Percentiles rank a stretch among this genome's conserved stretches.
Conservation (phyloP, 2,329 filamentous ascomycete species). For the Byssochlamys sp. region DNA sequence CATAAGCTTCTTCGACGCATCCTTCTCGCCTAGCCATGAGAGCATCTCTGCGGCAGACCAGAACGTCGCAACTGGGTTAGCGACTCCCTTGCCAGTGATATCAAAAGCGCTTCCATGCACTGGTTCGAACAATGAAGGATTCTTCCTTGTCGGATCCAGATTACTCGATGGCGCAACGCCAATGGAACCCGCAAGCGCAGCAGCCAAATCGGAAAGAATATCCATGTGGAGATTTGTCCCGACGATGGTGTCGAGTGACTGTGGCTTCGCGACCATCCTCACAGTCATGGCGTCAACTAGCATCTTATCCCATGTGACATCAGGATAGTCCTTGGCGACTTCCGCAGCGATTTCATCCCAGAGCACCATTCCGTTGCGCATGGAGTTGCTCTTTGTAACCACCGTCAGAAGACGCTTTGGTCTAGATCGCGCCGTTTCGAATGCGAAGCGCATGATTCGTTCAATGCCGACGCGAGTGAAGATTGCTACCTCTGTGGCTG, state of each 20-base stretch:
- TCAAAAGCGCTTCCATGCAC: conserved; percentile 50
- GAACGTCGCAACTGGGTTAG: conserved; percentile 52
- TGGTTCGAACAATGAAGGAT: conserved; percentile 49
- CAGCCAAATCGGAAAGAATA: conserved; percentile 55
- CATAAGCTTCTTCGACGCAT: conserved; percentile 46
- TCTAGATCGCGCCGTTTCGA: conserved; percentile 49
- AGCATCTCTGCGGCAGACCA: conserved; percentile 58
- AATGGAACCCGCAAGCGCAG: conserved; percentile 54
- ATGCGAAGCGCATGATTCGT: conserved; percentile 54
- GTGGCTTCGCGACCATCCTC: conserved; percentile 53
- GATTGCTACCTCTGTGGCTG: conserved; percentile 53
- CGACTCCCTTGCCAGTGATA: conserved; percentile 49
- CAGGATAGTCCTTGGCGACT: conserved; percentile 49
- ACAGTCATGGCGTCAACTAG: conserved; percentile 59
- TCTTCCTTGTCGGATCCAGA: conserved; percentile 47
- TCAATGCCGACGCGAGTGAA: conserved; percentile 54
- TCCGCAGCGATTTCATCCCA: conserved; percentile 55
- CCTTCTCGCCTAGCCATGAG: conserved; percentile 45
- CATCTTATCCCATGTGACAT: conserved; percentile 56
- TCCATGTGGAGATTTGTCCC: conserved; percentile 53
- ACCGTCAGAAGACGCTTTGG: conserved; percentile 52
- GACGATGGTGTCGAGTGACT: conserved; percentile 54
- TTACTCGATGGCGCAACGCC: conserved; percentile 57
- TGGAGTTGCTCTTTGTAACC: conserved; percentile 58
- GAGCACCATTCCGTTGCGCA: conserved; percentile 58